Evolutionary conservation across 23 red algal species (phyloP), one percentile per base, ranked within the genome.

Genomic region (Agarophyton chilense): DNA sequence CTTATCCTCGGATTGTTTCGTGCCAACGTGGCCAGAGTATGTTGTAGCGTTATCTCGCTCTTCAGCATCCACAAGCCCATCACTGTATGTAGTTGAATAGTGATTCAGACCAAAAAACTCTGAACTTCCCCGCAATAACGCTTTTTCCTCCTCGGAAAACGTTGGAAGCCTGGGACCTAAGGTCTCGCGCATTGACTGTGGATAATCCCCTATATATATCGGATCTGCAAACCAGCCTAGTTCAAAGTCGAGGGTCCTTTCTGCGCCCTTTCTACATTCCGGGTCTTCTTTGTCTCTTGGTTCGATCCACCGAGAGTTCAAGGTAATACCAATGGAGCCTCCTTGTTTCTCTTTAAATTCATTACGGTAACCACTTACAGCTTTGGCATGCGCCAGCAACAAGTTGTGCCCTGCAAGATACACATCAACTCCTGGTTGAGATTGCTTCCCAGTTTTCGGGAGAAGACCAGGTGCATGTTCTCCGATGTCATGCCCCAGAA

Each of bases 161-260:
- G 38, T 19, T 57, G 91, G 91, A 43, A 94, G 32, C 71, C 52
- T 66, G 18, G 75, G 68, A 11, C 81, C 72, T 22, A 94, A 25
- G n/a, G 46, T 25, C 1, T 64, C 4, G 16, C 81, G 80, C 91
- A 94, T 87, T 8, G 32, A 47, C 9, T 49, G 43, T 16, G 91
- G 91, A 51, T 94, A 94, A 78, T 94, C 91, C 6, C 91, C 81
- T 11, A 65, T 58, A 34, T 79, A 87, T 24, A 94, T 64, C 24
- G 81, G 91, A 50, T 87, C 79, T 64, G 91, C 91, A 81, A 87
- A 94, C 81, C 91, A 94, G n/a, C 91, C 91, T 11, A 94, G 44
- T 21, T 79, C 67, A 87, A 94, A 94, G 40, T 84, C 81, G 21
- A 85, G 44, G 67, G 10, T 12, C 71, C 71, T 71, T 56, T 79